phyloP scores from a whole-genome alignment of 1,139 yeast genomes.

The Diutina neorugosa region DNA sequence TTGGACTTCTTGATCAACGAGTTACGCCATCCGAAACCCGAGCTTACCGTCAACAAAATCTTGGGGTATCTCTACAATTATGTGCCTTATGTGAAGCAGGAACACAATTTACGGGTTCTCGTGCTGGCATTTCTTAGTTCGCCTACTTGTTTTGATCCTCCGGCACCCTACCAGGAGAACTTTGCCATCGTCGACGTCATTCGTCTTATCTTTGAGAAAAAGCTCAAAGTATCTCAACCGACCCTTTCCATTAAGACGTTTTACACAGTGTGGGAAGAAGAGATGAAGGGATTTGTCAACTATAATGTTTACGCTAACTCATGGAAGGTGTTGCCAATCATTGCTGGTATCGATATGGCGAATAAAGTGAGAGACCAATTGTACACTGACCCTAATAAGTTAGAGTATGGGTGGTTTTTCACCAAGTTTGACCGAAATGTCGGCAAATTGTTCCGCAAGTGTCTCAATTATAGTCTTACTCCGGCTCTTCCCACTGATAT shows the following conservation, averaged over 20 bases:
- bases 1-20: conserved; percentile 37
- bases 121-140: conserved; percentile 38
- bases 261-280: conserved; percentile 30
- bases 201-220: conserved; percentile 36
- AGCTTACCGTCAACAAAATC: conserved; percentile 21
- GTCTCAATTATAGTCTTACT: conserved; percentile 17
- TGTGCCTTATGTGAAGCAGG: conserved; percentile 49
- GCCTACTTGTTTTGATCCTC: conserved; percentile 32
- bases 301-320: conserved; percentile 20
- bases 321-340: conserved; percentile 48
- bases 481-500: conserved; percentile 14
- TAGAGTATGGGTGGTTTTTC: conserved; percentile 25
- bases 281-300: conserved; percentile 21
- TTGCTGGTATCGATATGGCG: conserved; percentile 42
- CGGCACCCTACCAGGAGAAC: conserved; percentile 17
- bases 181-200: conserved; percentile 38
- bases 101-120: conserved; percentile 40
- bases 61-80: conserved; percentile 47
- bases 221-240: conserved; percentile 49
- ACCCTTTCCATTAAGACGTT: conserved; percentile 41
- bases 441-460: conserved; percentile 13
- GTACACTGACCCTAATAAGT: conserved; percentile 15
- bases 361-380: conserved; percentile 24
- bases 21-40: conserved; percentile 24
- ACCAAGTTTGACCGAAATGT: conserved; percentile 19